Evolutionary conservation across 495 filamentous ascomycete genomes (phyloP).

Genomic region (Talaromyces borbonicus): DNA sequence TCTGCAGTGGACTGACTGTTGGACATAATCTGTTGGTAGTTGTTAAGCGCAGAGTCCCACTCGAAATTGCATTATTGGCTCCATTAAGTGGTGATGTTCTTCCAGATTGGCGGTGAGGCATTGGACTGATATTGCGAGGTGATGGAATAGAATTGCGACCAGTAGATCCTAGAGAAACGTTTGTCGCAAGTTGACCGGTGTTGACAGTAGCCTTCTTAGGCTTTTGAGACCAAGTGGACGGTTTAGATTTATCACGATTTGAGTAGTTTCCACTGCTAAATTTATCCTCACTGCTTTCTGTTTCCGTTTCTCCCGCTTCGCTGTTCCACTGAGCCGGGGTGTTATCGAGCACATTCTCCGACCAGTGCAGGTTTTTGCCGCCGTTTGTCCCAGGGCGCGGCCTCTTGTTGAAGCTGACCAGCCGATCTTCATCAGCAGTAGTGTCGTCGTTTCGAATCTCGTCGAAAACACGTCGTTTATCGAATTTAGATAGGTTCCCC

Average conservation of each 20-base stretch:
- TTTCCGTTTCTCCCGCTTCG: conserved; percentile 55
- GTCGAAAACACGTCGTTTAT: conserved; percentile 82
- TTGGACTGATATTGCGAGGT: conserved; percentile 36
- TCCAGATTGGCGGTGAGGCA: conserved; percentile 23
- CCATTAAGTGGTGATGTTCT: conserved; percentile 30
- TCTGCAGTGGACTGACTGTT: conserved; percentile 71
- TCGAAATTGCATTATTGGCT: conserved; percentile 16
- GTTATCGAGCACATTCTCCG: conserved; percentile 79
- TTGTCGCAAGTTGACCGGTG: conserved; percentile 24
- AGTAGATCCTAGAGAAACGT: conserved; percentile 25
- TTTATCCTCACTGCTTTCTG: conserved; percentile 45
- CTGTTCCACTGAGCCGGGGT: conserved; percentile 53
- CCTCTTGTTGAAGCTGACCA: conserved; percentile 81
- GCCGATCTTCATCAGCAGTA: conserved; percentile 75
- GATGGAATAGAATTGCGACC: conserved; percentile 27
- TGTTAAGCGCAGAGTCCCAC: conserved; percentile 35
- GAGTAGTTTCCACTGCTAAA: conserved; percentile 45
- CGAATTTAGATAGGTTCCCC: conserved; percentile 80
- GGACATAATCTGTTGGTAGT: conserved; percentile 65
- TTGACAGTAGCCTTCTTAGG: conserved; percentile 56
- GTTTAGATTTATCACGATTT: conserved; percentile 41
- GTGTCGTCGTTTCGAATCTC: conserved; percentile 80
- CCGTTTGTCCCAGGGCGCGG: conserved; percentile 66
- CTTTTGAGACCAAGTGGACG: conserved; percentile 36
- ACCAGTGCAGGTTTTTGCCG: conserved; percentile 84